A percentile compares a stretch with the other conserved stretches of the same genome.
Conservation (phyloP, 306 rosid genomes). For the Chamaecrista fasciculata region DNA sequence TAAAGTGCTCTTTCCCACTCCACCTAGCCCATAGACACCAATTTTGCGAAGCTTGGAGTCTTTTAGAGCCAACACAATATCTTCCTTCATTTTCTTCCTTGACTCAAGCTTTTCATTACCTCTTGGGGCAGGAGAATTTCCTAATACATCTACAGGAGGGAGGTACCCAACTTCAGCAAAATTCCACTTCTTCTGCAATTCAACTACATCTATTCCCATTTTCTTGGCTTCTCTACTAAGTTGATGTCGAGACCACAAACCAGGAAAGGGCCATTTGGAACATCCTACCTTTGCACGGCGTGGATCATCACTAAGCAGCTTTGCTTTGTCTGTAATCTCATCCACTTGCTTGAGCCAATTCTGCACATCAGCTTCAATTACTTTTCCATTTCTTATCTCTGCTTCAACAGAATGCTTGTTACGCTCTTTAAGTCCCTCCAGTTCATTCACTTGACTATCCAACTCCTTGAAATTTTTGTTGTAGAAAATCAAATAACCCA, state of each 20-base stretch:
- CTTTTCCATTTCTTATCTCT: neutral
- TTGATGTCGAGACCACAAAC: slow-evolving; percentile 1
- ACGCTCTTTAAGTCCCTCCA: neutral
- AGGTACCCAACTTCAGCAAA: neutral
- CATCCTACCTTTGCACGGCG: slow-evolving; percentile 7
- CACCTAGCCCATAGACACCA: too few relatives aligned
- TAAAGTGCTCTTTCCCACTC: too few relatives aligned
- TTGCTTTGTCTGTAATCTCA: neutral
- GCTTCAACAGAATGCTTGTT: neutral
- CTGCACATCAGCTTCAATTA: neutral
- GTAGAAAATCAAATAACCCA: too few relatives aligned
- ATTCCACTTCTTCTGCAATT: neutral
- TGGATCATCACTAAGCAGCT: neutral
- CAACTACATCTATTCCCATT: neutral
- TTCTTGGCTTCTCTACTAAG: neutral
- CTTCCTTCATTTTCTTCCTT: neutral
- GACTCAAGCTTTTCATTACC: neutral
- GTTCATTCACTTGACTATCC: neutral
- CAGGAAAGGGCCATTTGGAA: neutral
- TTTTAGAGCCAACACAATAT: neutral
- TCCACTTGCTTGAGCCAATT: neutral
- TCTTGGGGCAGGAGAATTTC: neutral
- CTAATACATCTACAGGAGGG: neutral
- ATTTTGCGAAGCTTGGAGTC: too few relatives aligned
- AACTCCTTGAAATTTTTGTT: too few relatives aligned